Conservation (phyloP, 2,329 filamentous ascomycete species). For the Epichloe baconii region DNA sequence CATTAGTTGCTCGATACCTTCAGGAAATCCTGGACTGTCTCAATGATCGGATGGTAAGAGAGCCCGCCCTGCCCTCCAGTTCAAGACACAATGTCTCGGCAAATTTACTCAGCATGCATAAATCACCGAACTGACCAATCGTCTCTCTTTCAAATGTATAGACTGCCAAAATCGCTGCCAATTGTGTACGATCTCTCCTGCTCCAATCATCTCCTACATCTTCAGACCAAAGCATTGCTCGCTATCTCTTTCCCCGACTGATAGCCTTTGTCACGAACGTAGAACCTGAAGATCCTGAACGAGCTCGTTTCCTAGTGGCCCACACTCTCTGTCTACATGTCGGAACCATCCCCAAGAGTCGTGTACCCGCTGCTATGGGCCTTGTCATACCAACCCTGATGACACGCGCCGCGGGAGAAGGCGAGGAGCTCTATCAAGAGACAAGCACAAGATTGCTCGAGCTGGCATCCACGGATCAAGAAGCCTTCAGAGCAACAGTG, state of each 20-base stretch:
- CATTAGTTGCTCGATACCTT: conserved; percentile 60
- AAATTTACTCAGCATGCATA: background rate
- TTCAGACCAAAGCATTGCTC: conserved; percentile 60
- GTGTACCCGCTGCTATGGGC: conserved; percentile 51
- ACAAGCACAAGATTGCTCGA: conserved; percentile 68
- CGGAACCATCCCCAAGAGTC: conserved; percentile 29
- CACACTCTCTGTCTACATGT: conserved; percentile 68
- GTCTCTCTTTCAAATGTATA: conserved; percentile 14
- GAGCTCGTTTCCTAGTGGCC: conserved; percentile 55
- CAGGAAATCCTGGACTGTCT: conserved; percentile 79
- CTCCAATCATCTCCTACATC: conserved; percentile 48
- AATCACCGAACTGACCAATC: background rate
- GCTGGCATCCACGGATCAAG: conserved; percentile 62
- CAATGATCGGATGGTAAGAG: conserved; percentile 54
- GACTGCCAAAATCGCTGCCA: conserved; percentile 81
- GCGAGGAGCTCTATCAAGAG: conserved; percentile 49
- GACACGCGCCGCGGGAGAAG: conserved; percentile 53
- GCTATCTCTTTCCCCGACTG: conserved; percentile 62
- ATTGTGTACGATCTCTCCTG: conserved; percentile 76
- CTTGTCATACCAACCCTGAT: conserved; percentile 69
- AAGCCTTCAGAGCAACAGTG: conserved; percentile 62
- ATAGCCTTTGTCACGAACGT: conserved; percentile 61
- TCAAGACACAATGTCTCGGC: background rate
- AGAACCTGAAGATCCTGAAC: conserved; percentile 66
- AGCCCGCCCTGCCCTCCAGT: background rate